These are phyloP conservation scores for Dothideomycetes sp. DNA, from an alignment of 2,329 filamentous ascomycete genomes.

Conservation along the genomic window DNA sequence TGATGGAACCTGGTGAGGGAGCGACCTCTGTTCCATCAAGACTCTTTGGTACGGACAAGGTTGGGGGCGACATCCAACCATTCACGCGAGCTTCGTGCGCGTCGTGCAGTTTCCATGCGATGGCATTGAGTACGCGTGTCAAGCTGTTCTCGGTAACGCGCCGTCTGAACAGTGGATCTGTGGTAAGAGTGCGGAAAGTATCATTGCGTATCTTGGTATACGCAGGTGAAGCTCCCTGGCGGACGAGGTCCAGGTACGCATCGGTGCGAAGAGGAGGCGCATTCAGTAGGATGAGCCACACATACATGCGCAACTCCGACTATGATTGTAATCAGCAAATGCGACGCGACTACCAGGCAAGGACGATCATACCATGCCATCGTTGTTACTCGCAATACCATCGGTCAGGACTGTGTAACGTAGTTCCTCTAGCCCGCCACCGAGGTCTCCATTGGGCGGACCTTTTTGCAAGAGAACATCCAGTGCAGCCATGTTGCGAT, in stretches of 20 bases:
- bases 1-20: conserved; percentile 22
- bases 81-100: conserved; percentile 49
- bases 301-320: conserved; percentile 88
- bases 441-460: conserved; percentile 58
- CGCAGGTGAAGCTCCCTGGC: conserved; percentile 84
- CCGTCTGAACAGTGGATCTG: conserved; percentile 91
- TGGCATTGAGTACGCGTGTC: conserved; percentile 86
- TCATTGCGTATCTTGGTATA: conserved; percentile 98
- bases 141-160: conserved; percentile 92
- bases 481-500: conserved; percentile 34
- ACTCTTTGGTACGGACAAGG: conserved; percentile 36
- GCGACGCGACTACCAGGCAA: background rate
- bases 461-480: conserved; percentile 73
- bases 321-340: conserved; percentile 24
- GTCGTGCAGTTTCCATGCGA: conserved; percentile 89
- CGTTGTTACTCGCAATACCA: conserved; percentile 64
- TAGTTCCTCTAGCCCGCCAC: conserved; percentile 56
- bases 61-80: conserved; percentile 39
- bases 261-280: conserved; percentile 76
- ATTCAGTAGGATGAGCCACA: conserved; percentile 90
- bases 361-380: conserved; percentile 58
- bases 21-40: conserved; percentile 37
- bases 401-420: conserved; percentile 64
- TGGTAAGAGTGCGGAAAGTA: conserved; percentile 91
- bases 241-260: conserved; percentile 78